Evolutionary conservation across 768 basidiomycete genomes (phyloP), one percentile per base, ranked within the genome.

Genomic region (Cyclocybe aegerita): DNA sequence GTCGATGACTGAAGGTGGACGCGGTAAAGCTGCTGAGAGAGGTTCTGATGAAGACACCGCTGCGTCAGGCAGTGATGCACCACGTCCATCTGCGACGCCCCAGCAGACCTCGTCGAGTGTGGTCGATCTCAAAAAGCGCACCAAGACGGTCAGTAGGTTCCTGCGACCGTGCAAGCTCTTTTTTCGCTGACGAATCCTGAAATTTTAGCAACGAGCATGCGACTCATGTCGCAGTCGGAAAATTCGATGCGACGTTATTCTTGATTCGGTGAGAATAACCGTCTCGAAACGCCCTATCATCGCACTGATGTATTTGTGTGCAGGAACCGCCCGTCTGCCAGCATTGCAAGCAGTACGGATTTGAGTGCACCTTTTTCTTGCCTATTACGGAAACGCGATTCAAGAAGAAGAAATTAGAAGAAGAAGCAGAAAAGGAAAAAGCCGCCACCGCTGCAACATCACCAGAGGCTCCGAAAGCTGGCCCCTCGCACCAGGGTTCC

Each of bases 361-460:
- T 94, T 58, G 93, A 96, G 56, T 97, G 96, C 67, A 97, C 95
- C 4, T 97, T 95, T 72, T 96, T 97, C 76, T 83, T 98, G 9
- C 97, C 97, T 36, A 99, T 99, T 60, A 93, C 96, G 8, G 97
- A 98, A 69, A 99, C 97, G 0, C 86, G 97, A 14, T 99, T 98
- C 80, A 98, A 98, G 74, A 97, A 97, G 76, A 93, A 93, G 73
- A 88, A 89, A 58, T 50, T 85, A 39, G 89, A 93, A 60, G 86
- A 90, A 59, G 88, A 88, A 45, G 69, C 73, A 17, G 74, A 74
- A 31, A 70, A 71, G 38, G 73, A 73, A 43, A 74, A 75, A 43
- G 17, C 56, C 9, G 54, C 54, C 9, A 32, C 47, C n/a, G 48
- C 52, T 46, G 48, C 55, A 7, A 43, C 53, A 12, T 42, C 42